phyloP scores from a whole-genome alignment of 768 basidiomycete species.

The Tricholoma hemisulphureum region DNA sequence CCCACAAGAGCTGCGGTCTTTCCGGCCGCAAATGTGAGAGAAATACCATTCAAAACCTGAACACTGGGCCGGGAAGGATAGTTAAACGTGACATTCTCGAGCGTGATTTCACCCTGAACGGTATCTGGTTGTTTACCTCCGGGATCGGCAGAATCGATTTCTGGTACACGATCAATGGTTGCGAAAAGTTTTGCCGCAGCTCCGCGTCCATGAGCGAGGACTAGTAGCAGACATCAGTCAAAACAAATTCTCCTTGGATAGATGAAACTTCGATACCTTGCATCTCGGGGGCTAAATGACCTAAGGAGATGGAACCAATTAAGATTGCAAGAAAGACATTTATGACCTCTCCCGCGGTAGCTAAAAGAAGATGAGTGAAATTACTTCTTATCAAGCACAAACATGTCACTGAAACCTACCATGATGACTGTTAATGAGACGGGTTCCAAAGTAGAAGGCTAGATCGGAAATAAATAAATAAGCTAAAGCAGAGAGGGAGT shows the following conservation, averaged over 20 bases:
- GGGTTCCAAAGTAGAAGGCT: slow-evolving; percentile 90
- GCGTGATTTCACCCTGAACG: slow-evolving; percentile 66
- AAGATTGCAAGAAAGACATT: slow-evolving; percentile 83
- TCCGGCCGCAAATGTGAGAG: slow-evolving; percentile 67
- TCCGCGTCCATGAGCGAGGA: slow-evolving; percentile 71
- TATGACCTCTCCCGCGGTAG: slow-evolving; percentile 68
- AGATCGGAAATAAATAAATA: slow-evolving; percentile 1
- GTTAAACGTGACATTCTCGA: slow-evolving; percentile 75
- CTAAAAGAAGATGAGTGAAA: slow-evolving; percentile 36
- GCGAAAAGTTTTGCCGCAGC: slow-evolving; percentile 86
- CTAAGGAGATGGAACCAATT: slow-evolving; percentile 88
- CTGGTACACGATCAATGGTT: slow-evolving; percentile 85
- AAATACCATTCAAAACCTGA: slow-evolving; percentile 71
- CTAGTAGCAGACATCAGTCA: slow-evolving; percentile 31
- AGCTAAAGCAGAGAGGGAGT: not conserved
- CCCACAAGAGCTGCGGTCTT: slow-evolving; percentile 78
- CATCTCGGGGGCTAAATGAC: slow-evolving; percentile 81
- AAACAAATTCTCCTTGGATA: no score
- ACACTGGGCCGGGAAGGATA: slow-evolving; percentile 83
- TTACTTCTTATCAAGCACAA: no score
- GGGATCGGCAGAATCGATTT: slow-evolving; percentile 75
- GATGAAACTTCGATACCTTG: slow-evolving; percentile 61
- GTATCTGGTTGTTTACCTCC: slow-evolving; percentile 65
- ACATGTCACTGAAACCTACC: slow-evolving; percentile 45
- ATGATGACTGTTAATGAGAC: slow-evolving; percentile 62